Conservation (phyloP, 164 flowering plant genomes). For the Vitis rupestris region DNA sequence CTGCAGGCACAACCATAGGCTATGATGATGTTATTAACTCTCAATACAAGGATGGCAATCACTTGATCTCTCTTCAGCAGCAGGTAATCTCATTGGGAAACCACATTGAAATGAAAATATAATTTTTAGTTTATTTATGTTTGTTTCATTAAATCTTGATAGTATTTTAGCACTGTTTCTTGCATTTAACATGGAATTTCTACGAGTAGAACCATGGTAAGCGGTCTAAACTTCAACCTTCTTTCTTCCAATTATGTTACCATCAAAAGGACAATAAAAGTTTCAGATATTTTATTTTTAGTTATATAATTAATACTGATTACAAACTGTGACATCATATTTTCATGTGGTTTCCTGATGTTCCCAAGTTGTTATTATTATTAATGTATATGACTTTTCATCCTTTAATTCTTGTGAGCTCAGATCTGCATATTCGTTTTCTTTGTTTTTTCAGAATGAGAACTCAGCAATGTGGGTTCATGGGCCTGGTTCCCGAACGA, state of each 20-base stretch:
- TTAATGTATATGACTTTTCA: too few species aligned
- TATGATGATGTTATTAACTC: constrained; percentile 79
- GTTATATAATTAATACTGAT: too few species aligned
- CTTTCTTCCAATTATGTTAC: too few species aligned
- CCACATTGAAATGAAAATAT: neutral
- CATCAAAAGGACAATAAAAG: too few species aligned
- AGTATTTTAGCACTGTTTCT: neutral
- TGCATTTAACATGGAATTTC: neutral
- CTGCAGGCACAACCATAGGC: constrained; percentile 56
- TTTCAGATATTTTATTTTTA: too few species aligned
- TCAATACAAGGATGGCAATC: constrained; percentile 79
- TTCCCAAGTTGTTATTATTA: too few species aligned
- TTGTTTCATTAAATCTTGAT: neutral
- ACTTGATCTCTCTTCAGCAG: constrained; percentile 79
- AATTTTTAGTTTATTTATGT: neutral
- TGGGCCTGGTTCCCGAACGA: constrained; percentile 76
- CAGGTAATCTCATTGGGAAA: constrained; percentile 23
- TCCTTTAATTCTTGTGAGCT: too few species aligned
- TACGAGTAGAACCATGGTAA: too few species aligned
- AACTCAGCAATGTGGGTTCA: constrained; percentile 75
- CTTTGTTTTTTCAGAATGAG: constrained; percentile 49
- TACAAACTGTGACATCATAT: too few species aligned
- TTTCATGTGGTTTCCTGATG: too few species aligned
- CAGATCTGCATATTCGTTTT: neutral
- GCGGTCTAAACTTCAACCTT: too few species aligned